Conservation (phyloP, 208 protist species). For the Leishmania tropica region DNA sequence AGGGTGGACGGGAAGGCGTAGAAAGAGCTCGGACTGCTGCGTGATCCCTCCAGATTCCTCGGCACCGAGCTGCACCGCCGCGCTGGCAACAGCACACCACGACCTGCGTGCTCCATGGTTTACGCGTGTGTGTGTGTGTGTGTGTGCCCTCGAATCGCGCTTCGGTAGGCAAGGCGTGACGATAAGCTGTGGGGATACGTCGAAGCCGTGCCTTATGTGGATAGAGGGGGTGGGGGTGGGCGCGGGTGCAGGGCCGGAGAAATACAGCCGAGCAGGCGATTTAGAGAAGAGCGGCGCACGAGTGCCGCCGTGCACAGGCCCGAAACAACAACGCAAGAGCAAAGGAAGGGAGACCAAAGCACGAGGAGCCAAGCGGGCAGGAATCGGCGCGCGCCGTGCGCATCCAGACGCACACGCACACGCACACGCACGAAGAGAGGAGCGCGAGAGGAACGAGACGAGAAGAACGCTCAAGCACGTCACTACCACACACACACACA, state of each 20-base stretch:
- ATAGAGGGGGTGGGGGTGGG: neutral
- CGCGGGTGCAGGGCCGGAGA: neutral
- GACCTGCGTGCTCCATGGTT: neutral
- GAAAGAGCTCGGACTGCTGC: slow-evolving; percentile 11
- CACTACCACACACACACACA: too few relatives aligned
- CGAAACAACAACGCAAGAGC: neutral
- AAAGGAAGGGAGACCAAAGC: neutral
- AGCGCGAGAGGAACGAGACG: neutral
- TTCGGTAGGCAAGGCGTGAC: neutral
- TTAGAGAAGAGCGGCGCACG: neutral
- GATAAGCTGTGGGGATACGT: neutral
- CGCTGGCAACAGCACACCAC: neutral
- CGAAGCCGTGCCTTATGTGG: neutral
- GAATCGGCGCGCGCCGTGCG: too few relatives aligned
- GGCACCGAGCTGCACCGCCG: slow-evolving; percentile 27
- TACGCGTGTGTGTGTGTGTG: neutral
- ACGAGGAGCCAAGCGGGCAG: too few relatives aligned
- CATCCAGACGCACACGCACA: too few relatives aligned
- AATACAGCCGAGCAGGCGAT: neutral
- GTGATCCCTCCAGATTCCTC: slow-evolving; percentile 8
- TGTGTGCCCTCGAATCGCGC: neutral
- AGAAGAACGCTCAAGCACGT: too few relatives aligned
- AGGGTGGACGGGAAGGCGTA: slow-evolving; percentile 31
- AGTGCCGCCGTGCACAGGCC: neutral
- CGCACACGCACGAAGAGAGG: neutral